Evolutionary conservation across 2,329 filamentous ascomycete genomes (phyloP).

Genomic region (Alternaria postmessia): DNA sequence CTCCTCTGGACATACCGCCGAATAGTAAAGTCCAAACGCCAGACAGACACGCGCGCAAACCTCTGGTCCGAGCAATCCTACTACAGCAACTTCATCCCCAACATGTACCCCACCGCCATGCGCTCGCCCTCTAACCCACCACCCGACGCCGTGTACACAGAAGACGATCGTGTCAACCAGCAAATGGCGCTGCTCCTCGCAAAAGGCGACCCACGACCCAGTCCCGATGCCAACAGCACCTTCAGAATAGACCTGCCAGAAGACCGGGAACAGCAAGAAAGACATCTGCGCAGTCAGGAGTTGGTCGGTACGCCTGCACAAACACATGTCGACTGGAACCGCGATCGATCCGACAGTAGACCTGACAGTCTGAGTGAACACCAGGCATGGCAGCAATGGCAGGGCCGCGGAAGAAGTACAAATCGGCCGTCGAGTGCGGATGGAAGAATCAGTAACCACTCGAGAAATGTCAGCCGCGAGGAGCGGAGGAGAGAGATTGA

Average conservation of each 20-base stretch:
- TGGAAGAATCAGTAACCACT: conserved; percentile 35
- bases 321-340: conserved; percentile 31
- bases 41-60: conserved; percentile 27
- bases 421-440: conserved; percentile 38
- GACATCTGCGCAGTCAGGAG: conserved; percentile 39
- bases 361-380: conserved; percentile 41
- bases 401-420: conserved; percentile 40
- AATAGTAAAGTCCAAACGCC: conserved; percentile 45
- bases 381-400: conserved; percentile 41
- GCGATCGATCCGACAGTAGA: conserved; percentile 35
- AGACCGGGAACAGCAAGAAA: conserved; percentile 39
- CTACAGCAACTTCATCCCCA: conserved; percentile 56
- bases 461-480: conserved; percentile 48
- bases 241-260: conserved; percentile 54
- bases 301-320: conserved; percentile 40
- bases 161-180: conserved; percentile 60
- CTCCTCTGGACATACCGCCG: conserved; percentile 55
- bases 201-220: conserved; percentile 43
- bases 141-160: conserved; percentile 45
- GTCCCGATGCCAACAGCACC: conserved; percentile 49
- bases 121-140: conserved; percentile 38
- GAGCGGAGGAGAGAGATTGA: conserved; percentile 54
- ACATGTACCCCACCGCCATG: conserved; percentile 55
- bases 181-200: conserved; percentile 60
- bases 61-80: conserved; percentile 50